Conservation (phyloP, 768 basidiomycete genomes). For the Pulveroboletus sp. region DNA sequence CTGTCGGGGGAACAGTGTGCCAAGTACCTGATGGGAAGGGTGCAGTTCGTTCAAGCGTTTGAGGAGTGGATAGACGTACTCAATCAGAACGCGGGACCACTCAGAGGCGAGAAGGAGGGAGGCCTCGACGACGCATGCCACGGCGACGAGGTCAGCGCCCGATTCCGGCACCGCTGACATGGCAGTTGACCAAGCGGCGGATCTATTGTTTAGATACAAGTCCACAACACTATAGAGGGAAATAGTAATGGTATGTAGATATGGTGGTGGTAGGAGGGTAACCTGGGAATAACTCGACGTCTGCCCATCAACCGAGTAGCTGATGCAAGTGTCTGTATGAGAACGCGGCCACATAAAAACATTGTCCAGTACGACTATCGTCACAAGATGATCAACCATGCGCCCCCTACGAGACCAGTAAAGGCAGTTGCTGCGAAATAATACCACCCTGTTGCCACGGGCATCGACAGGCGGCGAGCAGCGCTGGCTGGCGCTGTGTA, state of each 20-base stretch:
- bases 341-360: background rate
- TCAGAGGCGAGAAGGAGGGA: constrained; percentile 50
- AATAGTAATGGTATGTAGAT: constrained; percentile 17
- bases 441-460: constrained; percentile 24
- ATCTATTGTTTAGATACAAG: constrained; percentile 5
- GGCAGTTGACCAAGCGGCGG: background rate
- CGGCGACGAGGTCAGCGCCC: constrained; percentile 35
- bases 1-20: background rate
- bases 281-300: background rate
- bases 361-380: constrained; percentile 8
- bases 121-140: constrained; percentile 59
- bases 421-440: constrained; percentile 23
- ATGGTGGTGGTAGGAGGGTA: constrained; percentile 6
- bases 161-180: constrained; percentile 21
- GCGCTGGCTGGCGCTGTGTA: constrained; percentile 24
- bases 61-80: constrained; percentile 49
- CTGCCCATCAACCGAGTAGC: background rate
- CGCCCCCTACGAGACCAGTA: constrained; percentile 26
- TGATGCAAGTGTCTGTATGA: constrained; percentile 5
- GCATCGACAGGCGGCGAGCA: constrained; percentile 18
- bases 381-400: constrained; percentile 29
- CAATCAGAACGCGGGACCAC: constrained; percentile 43
- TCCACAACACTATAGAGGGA: constrained; percentile 6
- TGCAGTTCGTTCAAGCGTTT: constrained; percentile 46
- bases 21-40: constrained; percentile 35